A percentile compares a stretch with the other conserved stretches of the same genome.
These are phyloP conservation scores for Umbellularia californica DNA, from an alignment of 164 flowering plant species.

Conservation along the genomic window DNA sequence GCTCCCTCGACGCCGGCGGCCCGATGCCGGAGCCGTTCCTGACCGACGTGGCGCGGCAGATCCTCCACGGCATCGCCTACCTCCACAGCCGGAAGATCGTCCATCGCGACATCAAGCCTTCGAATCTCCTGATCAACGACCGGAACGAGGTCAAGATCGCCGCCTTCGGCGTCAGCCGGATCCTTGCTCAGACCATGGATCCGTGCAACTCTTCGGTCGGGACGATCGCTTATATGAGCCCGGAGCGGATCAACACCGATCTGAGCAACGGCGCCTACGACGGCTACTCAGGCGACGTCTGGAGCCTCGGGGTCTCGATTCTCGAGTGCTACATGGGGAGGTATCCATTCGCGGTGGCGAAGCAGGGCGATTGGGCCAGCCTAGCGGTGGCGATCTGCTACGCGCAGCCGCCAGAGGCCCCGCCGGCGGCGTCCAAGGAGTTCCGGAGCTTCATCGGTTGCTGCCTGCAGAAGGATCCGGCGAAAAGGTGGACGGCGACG, in stretches of 20 bases:
- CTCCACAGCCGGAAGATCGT: constrained; percentile 68
- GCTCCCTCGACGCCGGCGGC: constrained; percentile 74
- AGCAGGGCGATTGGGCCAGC: constrained; percentile 91
- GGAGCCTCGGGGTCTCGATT: constrained; percentile 88
- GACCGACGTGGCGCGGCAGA: constrained; percentile 50
- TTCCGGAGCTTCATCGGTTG: constrained; percentile 57
- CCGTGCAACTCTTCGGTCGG: constrained; percentile 80
- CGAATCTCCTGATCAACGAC: constrained; percentile 60
- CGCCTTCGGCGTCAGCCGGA: constrained; percentile 69
- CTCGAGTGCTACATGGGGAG: constrained; percentile 78
- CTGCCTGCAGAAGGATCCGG: constrained; percentile 77
- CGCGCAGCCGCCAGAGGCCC: constrained; percentile 80
- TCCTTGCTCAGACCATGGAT: constrained; percentile 73
- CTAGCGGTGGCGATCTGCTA: constrained; percentile 81
- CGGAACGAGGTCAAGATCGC: constrained; percentile 65
- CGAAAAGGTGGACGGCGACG: constrained; percentile 52
- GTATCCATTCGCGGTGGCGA: constrained; percentile 61
- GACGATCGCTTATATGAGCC: constrained; percentile 91
- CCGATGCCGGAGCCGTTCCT: constrained; percentile 47
- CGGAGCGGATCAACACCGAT: constrained; percentile 82
- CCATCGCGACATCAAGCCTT: constrained; percentile 82
- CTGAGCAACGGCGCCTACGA: constrained; percentile 70
- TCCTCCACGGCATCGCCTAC: constrained; percentile 55
- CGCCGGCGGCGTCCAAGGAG: constrained; percentile 57
- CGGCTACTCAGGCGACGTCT: constrained; percentile 83